phyloP scores from a whole-genome alignment of 2,329 filamentous ascomycete genomes.

The Apiospora arundinis region DNA sequence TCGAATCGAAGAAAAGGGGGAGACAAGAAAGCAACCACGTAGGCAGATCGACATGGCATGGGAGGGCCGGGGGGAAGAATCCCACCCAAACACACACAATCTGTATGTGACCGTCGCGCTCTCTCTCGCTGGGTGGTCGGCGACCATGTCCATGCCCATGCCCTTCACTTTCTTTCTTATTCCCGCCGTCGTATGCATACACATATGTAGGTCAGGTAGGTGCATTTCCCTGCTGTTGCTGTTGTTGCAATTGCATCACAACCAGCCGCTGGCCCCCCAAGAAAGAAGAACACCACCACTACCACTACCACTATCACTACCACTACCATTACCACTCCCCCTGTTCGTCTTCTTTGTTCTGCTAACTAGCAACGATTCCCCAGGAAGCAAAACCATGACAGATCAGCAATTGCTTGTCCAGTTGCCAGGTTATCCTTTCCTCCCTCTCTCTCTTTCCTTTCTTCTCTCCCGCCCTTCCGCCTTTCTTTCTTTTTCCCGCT shows the following conservation, averaged over 20 bases:
- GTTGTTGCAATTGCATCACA: too few relatives aligned
- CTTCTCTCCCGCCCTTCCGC: neutral
- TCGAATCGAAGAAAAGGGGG: neutral
- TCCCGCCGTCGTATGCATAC: neutral
- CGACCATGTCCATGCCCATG: too few relatives aligned
- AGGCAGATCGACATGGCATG: neutral
- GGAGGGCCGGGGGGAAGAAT: neutral
- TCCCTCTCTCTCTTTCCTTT: neutral
- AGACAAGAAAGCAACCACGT: constrained; percentile 1
- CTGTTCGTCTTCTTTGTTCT: too few relatives aligned
- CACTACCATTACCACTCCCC: too few relatives aligned
- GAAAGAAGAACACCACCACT: too few relatives aligned
- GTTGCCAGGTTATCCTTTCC: neutral
- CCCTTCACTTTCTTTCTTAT: neutral
- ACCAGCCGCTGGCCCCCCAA: too few relatives aligned
- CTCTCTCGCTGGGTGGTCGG: neutral
- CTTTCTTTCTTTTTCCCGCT: neutral
- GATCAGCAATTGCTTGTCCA: neutral
- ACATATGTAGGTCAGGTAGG: too few relatives aligned
- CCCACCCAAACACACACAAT: neutral
- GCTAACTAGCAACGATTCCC: too few relatives aligned
- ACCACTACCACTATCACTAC: too few relatives aligned
- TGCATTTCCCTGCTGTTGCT: too few relatives aligned
- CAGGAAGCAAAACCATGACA: neutral
- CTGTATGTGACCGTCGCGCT: neutral